phyloP scores from a whole-genome alignment of 2,329 filamentous ascomycete genomes.

The Thyridium curvatum region DNA sequence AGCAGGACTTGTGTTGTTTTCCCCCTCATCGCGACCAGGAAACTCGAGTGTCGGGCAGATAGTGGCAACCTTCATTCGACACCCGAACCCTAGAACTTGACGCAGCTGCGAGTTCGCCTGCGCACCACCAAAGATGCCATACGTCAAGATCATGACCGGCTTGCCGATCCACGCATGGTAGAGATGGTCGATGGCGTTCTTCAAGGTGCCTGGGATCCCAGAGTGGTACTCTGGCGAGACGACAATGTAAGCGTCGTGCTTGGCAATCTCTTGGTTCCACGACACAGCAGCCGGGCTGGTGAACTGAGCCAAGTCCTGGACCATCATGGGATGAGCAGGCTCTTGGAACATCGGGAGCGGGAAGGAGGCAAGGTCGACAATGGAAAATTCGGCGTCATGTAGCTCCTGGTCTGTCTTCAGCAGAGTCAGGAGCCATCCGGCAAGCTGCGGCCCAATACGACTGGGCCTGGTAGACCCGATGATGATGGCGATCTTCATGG shows the following conservation, averaged over 20 bases:
- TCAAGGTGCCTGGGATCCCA: conserved; percentile 44
- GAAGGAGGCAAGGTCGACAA: conserved; percentile 28
- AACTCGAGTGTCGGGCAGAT: conserved; percentile 3
- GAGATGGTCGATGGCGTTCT: conserved; percentile 59
- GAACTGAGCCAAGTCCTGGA: conserved; percentile 28
- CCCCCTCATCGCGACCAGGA: background rate
- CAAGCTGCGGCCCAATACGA: conserved; percentile 25
- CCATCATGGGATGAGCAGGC: conserved; percentile 26
- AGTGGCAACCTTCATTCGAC: conserved; percentile 10
- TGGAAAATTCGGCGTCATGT: background rate
- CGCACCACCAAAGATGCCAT: conserved; percentile 39
- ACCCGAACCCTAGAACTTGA: conserved; percentile 5
- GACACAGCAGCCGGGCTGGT: conserved; percentile 30
- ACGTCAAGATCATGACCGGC: conserved; percentile 45
- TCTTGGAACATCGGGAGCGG: conserved; percentile 41
- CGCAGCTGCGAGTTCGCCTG: conserved; percentile 20
- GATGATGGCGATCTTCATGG: no score
- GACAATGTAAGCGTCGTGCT: conserved; percentile 40
- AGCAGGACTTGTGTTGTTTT: background rate
- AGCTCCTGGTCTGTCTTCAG: conserved; percentile 3
- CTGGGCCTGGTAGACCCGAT: no score
- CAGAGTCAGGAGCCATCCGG: conserved; percentile 20
- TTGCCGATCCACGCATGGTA: conserved; percentile 52
- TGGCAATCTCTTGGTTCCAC: conserved; percentile 37
- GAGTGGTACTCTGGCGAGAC: conserved; percentile 52